Conservation (phyloP, 345 rosid genomes). For the Clausena lansium region DNA sequence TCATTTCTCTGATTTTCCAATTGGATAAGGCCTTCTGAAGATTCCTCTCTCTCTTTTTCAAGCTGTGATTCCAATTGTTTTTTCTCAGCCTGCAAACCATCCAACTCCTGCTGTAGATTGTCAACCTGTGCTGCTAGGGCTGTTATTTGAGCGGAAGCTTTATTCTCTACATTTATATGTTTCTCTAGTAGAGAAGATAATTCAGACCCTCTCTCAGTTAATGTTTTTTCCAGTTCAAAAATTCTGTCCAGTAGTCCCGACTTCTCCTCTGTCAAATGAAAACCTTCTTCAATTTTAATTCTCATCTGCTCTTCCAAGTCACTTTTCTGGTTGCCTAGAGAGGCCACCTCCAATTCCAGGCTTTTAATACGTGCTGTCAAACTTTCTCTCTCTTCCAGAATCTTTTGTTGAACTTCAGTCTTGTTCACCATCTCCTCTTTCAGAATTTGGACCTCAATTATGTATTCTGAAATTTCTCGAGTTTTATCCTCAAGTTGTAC, state of each 20-base stretch:
- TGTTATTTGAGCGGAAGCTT: conserved; percentile 44
- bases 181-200: conserved; percentile 42
- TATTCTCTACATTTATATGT: conserved; percentile 31
- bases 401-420: conserved; percentile 36
- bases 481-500: conserved; percentile 53
- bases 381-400: conserved; percentile 45
- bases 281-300: conserved; percentile 31
- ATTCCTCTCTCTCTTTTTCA: conserved; percentile 53
- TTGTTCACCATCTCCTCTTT: conserved; percentile 38
- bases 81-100: conserved; percentile 42
- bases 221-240: conserved; percentile 32
- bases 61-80: conserved; percentile 42
- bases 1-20: conserved; percentile 42
- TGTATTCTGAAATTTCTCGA: conserved; percentile 46
- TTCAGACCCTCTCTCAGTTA: conserved; percentile 41
- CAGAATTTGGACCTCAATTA: conserved; percentile 40
- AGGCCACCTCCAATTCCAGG: conserved; percentile 37
- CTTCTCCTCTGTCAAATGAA: conserved; percentile 34
- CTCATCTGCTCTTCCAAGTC: conserved; percentile 46
- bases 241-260: conserved; percentile 32
- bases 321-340: conserved; percentile 44
- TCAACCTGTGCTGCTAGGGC: conserved; percentile 39
- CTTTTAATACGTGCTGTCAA: conserved; percentile 35
- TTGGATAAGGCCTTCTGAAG: conserved; percentile 33
- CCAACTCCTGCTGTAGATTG: conserved; percentile 49